Evolutionary conservation across 805 yeast genomes (phyloP), one percentile per base, ranked within the genome.

Genomic region (Nakazawaea ernobii): DNA sequence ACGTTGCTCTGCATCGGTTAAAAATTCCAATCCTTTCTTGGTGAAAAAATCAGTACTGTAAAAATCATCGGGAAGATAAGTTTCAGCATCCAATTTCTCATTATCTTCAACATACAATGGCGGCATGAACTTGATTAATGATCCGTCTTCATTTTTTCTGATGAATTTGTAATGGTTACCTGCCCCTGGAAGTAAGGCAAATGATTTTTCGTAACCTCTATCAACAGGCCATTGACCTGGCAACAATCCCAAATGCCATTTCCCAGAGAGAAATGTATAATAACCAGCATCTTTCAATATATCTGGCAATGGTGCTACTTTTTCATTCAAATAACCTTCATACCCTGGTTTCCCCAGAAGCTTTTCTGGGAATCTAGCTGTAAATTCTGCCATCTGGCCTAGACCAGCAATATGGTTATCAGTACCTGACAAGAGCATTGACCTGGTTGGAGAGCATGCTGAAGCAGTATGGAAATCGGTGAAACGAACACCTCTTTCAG

Each of bases 361-460:
- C 17, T 47, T 53, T 8, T 70, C 71, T 1, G 78, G 72, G 30
- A 59, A 55, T 14, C 59, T 54, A 32, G 63, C 52, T 0, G 69
- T 66, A 56, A 68, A 70, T 54, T 77, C 82, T 2, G 69, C 72
- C 82, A 77, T 75, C 53, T 77, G 81, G 7, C 82, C 82, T 44
- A 77, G 55, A 1, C 84, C 84, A 10, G 82, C 81, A 57, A 78
- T 69, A 52, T 80, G 83, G 55, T 79, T 77, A 54, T 80, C 84
- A 4, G 82, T 77, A 4, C 84, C 86, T 2, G 80, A 73, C 38
- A 79, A 59, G 3, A 80, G 65, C 79, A 79, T 79, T 10, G 84
- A 78, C 49, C 84, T 62, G 0, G 84, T 80, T 7, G 85, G 84
- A 2, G 84, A 78, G 53, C 84, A 80, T 1, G 84, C 84, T 2